Base-by-base conservation (phyloP, 2,329 filamentous ascomycete species). In the Fonsecaea multimorphosa region DNA sequence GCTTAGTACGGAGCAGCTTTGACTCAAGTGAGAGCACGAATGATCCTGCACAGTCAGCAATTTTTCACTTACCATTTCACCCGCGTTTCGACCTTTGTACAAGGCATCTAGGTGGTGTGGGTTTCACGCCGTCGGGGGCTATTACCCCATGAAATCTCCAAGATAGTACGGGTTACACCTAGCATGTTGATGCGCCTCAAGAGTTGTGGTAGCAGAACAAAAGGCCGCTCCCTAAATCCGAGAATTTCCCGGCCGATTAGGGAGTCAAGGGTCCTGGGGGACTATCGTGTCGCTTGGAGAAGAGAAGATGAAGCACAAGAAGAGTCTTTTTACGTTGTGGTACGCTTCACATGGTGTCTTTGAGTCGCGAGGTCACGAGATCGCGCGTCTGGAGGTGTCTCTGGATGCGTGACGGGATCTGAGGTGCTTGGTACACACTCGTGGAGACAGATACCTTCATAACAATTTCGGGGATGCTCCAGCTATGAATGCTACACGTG, bases 401-500 rank as follows among this genome's bases (percentile, higher is more conserved):
- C n/a, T n/a, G n/a, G n/a, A n/a, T n/a, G n/a, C n/a, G n/a, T n/a
- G n/a, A n/a, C n/a, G n/a, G n/a, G n/a, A n/a, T n/a, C n/a, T n/a
- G n/a, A n/a, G n/a, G n/a, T n/a, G n/a, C 44, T 49, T 49, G 44
- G 44, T 22, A 49, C 19, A 49, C 44, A 44, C 16, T n/a, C 1
- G n/a, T 1, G n/a, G n/a, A n/a, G n/a, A n/a, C n/a, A n/a, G n/a
- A n/a, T n/a, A n/a, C n/a, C n/a, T n/a, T n/a, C n/a, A n/a, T n/a
- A n/a, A n/a, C n/a, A n/a, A n/a, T 58, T 19, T 19, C 22, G 34
- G n/a, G 22, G 38, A 58, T 58, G 29, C 22, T 24, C 38, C 34
- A 22, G 16, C 22, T 29, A 16, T 14, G 22, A 6, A 49, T 24
- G 36, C 27, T 31, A 53, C 8, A 12, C 11, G 9, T 46, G 2